Base-by-base conservation (phyloP, 768 basidiomycete genomes). In the Boletellus sp. region DNA sequence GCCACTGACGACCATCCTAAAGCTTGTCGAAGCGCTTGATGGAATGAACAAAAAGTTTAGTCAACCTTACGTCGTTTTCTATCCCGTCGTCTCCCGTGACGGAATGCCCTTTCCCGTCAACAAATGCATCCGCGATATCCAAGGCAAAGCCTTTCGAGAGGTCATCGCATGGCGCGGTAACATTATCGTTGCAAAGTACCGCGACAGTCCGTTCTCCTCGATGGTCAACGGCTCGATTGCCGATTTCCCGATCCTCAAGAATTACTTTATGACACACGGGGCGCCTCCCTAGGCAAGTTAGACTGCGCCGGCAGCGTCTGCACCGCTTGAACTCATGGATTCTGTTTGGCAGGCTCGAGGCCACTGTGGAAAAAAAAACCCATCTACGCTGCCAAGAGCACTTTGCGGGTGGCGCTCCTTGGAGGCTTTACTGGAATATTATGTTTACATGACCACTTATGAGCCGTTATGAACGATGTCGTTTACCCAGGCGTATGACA, bases 41-140 rank as follows among this genome's bases (percentile, higher is more conserved):
- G 81, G 84, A 58, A 90, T 91, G 87, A 84, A 79, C 60, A 79
- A 80, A 51, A 87, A 83, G 43, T 90, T 91, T 63, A 72, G 80
- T 22, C 78, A 84, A 54, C 89, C 89, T 15, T 91, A 90, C 71
- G 82, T 90, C 58, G 74, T 90, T 43, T 91, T 89, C 64, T 91
- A 87, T 57, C 88, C 89, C 2, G 72, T 75, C 42, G 65, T 87
- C 33, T 87, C 87, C 43, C 84, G 86, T 50, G 87, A 90, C 57
- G 85, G 84, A 35, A 87, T 85, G 83, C 78, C 85, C 13, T 90
- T 91, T 68, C 89, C 89, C 3, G 64, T 87, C 59, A 91, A 91
- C 72, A 85, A 84, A 60, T 77, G 76, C 56, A 77, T 90, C 52
- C 78, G 79, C 22, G 87, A 90, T 45, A 84, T 90, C 51, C 88